Base-by-base conservation (phyloP, 148 eudicot genomes). In the Silene conica region DNA sequence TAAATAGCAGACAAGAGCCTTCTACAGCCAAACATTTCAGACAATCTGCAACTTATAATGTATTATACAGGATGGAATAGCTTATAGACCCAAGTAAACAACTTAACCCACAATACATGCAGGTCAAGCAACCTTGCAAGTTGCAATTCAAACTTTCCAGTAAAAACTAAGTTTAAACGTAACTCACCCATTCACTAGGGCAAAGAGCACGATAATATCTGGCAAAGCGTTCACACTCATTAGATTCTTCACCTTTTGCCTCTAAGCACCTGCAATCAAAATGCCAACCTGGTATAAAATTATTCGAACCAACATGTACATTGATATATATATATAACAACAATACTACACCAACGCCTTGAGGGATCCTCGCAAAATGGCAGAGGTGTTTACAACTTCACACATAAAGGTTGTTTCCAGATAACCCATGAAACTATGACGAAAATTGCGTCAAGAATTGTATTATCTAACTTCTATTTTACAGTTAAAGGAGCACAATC, bases 171-270 rank as follows among this genome's bases (percentile, higher is more conserved):
- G 15, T 23, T 18, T 67, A 9, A 52, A 62, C 57, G 63, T 1
- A 50, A 82, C 96, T 85, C 57, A 92, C 98, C 98, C 96, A 92
- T 90, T 92, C 98, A 74, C 93, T 93, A 20, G 93, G 98, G 82
- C 97, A 90, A 67, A 90, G 96, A 48, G 96, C 74, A 52, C 98
- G 89, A 73, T 90, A 90, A 81, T 86, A 92, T 72, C 80, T 80
- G 57, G 96, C 93, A 59, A 90, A 92, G 79, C 80, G 87, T 63
- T 57, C 88, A 82, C 96, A 92, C 62, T 85, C 92, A 81, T 81
- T 82, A 72, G 93, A 83, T 61, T 83, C 98, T 26, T 90, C 93
- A 74, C 96, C 96, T 79, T 90, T 92, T 20, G 89, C 90, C 16
- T 88, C 81, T 63, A 86, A 22, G 72, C 98, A 92, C 86, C 98